phyloP scores from a whole-genome alignment of 2,329 filamentous ascomycete species.

The Beauveria caledonica region DNA sequence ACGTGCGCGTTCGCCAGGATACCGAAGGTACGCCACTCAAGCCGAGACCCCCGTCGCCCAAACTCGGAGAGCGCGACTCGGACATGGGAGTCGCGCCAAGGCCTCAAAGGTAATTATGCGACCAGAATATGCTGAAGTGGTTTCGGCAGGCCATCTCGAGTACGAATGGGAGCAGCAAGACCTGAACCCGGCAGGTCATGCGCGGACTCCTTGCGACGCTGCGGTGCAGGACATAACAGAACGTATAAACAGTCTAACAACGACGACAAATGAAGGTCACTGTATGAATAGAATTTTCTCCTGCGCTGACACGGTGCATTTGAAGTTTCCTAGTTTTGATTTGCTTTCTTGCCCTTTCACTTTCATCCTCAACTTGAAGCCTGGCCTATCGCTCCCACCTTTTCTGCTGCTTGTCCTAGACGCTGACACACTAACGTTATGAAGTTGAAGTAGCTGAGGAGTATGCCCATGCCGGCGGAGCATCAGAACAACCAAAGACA shows the following conservation, averaged over 20 bases:
- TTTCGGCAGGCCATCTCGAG: conserved; percentile 17
- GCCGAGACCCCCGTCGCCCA: not conserved
- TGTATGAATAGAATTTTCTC: conserved; percentile 15
- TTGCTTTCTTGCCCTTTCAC: not conserved
- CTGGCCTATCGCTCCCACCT: not conserved
- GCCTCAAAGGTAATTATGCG: too few relatives aligned
- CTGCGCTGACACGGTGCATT: not conserved
- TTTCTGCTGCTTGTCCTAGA: not conserved
- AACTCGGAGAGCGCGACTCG: not conserved
- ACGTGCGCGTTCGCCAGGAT: conserved; percentile 21
- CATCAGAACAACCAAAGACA: conserved; percentile 9
- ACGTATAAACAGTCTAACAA: conserved; percentile 16
- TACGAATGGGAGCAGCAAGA: conserved; percentile 20
- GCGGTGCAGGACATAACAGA: conserved; percentile 18
- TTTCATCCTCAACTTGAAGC: not conserved
- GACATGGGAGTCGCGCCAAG: not conserved
- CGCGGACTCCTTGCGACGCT: conserved; percentile 19
- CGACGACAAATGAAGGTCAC: conserved; percentile 15
- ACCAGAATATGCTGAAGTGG: not conserved
- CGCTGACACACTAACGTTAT: not conserved
- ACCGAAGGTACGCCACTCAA: conserved; percentile 15
- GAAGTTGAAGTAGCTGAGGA: conserved; percentile 13
- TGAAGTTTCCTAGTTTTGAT: not conserved
- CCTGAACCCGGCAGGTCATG: conserved; percentile 11
- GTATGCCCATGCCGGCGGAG: conserved; percentile 15